A percentile compares a stretch with the other conserved stretches of the same genome.
Evolutionary conservation across 495 filamentous ascomycete species (phyloP).

Genomic region (Podospora pseudopauciseta): DNA sequence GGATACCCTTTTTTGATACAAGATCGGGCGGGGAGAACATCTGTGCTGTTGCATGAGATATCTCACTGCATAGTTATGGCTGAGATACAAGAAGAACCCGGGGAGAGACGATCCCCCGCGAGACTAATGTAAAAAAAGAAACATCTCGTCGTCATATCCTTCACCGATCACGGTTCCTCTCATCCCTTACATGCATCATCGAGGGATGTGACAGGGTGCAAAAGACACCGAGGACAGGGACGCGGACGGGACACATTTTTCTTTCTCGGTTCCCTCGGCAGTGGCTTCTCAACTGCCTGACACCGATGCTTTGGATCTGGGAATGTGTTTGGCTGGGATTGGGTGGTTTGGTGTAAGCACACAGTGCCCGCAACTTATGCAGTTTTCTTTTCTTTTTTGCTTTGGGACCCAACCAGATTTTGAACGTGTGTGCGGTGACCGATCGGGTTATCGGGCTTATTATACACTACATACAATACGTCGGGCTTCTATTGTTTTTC

Average conservation of each 20-base stretch:
- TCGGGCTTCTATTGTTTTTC: slow-evolving; percentile 1
- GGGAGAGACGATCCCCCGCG: neutral
- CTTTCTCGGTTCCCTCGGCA: neutral
- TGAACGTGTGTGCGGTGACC: neutral
- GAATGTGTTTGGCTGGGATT: neutral
- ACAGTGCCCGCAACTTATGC: neutral
- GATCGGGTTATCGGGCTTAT: neutral
- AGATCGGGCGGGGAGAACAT: neutral
- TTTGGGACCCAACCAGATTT: neutral
- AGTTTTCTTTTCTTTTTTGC: no score
- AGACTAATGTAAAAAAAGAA: neutral
- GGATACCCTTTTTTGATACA: neutral
- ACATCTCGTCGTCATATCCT: neutral
- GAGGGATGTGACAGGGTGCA: neutral
- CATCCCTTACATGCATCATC: neutral
- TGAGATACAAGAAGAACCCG: neutral
- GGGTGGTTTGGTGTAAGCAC: no score
- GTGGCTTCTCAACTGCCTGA: neutral
- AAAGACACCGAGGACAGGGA: neutral
- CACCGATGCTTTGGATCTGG: neutral
- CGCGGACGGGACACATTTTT: neutral
- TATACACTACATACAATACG: no score
- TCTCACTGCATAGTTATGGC: no score
- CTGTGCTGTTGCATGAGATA: no score
- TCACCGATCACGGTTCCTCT: neutral